These are phyloP conservation scores for Pichia sp. DNA, from an alignment of 1,139 yeast genomes.

Conservation along the genomic window DNA sequence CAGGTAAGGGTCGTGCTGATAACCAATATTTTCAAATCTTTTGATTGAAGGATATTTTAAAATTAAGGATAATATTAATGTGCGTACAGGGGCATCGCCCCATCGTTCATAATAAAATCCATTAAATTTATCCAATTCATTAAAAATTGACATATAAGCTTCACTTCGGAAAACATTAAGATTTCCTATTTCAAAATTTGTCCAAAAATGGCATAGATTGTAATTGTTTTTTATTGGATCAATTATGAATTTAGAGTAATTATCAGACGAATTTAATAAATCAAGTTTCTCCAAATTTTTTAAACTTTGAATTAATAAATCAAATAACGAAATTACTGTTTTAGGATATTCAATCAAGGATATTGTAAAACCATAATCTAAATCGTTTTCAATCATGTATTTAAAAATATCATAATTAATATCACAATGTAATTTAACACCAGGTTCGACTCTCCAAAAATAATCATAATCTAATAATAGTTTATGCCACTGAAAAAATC, in stretches of 20 bases:
- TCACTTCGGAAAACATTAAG: slow-evolving; percentile 48
- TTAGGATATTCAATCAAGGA: slow-evolving; percentile 46
- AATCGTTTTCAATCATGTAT: slow-evolving; percentile 40
- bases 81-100: slow-evolving; percentile 69
- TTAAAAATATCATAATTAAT: slow-evolving; percentile 47
- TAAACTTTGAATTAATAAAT: no score
- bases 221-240: slow-evolving; percentile 43
- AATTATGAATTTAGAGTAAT: slow-evolving; percentile 46
- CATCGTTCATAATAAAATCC: slow-evolving; percentile 65
- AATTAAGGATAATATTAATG: slow-evolving; percentile 49
- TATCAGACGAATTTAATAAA: slow-evolving; percentile 26
- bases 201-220: slow-evolving; percentile 68
- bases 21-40: slow-evolving; percentile 52
- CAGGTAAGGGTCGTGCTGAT: slow-evolving; percentile 50
- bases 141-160: slow-evolving; percentile 41
- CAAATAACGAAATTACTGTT: slow-evolving; percentile 44
- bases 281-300: slow-evolving; percentile 19
- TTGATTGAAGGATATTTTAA: slow-evolving; percentile 43
- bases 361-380: slow-evolving; percentile 49
- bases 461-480: slow-evolving; percentile 36
- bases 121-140: slow-evolving; percentile 42
- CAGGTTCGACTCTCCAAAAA: slow-evolving; percentile 62
- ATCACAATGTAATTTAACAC: slow-evolving; percentile 49
- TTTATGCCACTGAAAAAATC: slow-evolving; percentile 55
- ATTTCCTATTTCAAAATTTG: slow-evolving; percentile 61